Conservation (phyloP, 768 basidiomycete species). For the Butyriboletus loyo region DNA sequence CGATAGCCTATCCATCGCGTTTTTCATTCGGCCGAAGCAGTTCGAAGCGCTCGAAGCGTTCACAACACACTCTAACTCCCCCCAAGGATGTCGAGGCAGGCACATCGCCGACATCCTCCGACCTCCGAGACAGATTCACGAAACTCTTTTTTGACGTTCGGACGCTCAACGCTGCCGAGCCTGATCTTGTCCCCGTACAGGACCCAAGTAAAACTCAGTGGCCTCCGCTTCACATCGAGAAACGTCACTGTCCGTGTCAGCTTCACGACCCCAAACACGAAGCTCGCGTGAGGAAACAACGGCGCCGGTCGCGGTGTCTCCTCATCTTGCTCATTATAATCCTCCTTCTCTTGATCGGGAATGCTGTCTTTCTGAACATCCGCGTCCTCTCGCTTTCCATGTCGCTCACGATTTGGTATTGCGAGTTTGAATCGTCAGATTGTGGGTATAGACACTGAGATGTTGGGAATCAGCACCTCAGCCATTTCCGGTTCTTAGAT, state of each 20-base stretch:
- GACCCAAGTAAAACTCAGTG: conserved; percentile 29
- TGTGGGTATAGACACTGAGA: no score
- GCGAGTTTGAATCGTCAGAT: no score
- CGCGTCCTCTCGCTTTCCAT: conserved; percentile 28
- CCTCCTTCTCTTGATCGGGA: conserved; percentile 43
- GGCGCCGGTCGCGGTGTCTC: conserved; percentile 31
- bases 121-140: conserved; percentile 34
- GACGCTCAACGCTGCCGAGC: conserved; percentile 23
- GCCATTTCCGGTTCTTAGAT: no score
- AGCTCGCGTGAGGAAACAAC: conserved; percentile 25
- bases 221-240: conserved; percentile 41
- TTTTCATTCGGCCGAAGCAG: conserved; percentile 22
- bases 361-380: conserved; percentile 37
- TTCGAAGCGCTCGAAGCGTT: conserved; percentile 11
- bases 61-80: not conserved
- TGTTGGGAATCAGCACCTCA: no score
- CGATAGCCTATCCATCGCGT: conserved; percentile 28
- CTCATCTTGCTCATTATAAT: conserved; percentile 36
- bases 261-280: conserved; percentile 18
- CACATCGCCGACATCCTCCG: conserved; percentile 15
- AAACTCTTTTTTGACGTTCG: conserved; percentile 38
- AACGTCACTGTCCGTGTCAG: conserved; percentile 27
- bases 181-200: conserved; percentile 25
- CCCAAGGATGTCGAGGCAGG: conserved; percentile 29
- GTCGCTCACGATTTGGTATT: no score